Conservation (phyloP, 345 rosid species). For the Abelmoschus esculentus region DNA sequence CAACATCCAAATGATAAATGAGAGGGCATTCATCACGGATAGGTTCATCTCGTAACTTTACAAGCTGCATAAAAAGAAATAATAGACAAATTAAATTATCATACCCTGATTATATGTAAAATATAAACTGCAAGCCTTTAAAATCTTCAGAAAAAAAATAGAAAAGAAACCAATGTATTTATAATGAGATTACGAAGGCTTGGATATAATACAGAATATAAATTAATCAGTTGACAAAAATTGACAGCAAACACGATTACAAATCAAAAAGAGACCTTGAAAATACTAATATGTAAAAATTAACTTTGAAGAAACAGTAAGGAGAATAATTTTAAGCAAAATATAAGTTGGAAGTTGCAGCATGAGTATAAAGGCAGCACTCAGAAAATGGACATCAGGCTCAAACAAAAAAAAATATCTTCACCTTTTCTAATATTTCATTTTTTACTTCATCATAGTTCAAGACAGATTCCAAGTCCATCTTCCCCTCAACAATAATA, state of each 20-base stretch:
- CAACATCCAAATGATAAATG: conserved; percentile 95
- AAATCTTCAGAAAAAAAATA: not conserved
- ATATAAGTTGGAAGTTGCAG: not conserved
- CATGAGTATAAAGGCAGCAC: conserved; percentile 3
- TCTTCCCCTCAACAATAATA: conserved; percentile 85
- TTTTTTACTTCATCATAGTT: conserved; percentile 88
- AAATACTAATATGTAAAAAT: not conserved
- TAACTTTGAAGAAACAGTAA: conserved; percentile 1
- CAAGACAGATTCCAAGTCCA: conserved; percentile 69
- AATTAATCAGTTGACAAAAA: not conserved
- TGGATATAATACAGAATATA: not conserved
- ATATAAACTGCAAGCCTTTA: conserved; percentile 11
- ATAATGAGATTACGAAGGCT: not conserved
- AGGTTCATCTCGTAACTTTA: conserved; percentile 65
- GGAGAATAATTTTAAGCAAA: conserved; percentile 1
- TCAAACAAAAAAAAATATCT: not conserved
- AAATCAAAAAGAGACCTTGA: not conserved
- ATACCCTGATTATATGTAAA: not conserved
- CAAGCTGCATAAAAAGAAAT: conserved; percentile 50
- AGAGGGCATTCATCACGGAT: conserved; percentile 90
- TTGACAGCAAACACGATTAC: not conserved
- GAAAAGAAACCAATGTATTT: not conserved
- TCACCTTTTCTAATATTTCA: conserved; percentile 68
- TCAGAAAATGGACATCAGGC: conserved; percentile 6
- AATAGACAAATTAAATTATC: not conserved